Conservation (phyloP, 495 filamentous ascomycete species). For the Xylaria cubensis region DNA sequence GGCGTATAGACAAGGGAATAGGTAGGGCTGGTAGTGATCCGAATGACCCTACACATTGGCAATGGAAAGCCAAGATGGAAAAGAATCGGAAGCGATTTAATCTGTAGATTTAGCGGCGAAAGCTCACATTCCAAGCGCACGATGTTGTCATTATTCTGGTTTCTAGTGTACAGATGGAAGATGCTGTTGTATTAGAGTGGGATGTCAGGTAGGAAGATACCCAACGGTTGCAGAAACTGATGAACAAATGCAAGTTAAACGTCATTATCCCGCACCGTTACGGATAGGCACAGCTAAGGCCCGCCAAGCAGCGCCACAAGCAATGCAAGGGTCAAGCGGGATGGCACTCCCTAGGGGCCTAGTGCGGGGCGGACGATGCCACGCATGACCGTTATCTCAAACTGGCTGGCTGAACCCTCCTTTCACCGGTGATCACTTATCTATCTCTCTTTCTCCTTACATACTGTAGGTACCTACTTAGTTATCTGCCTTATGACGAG, state of each 20-base stretch:
- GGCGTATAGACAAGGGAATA: conserved; percentile 89
- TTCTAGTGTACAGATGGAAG: background rate
- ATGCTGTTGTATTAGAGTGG: background rate
- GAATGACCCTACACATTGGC: conserved; percentile 73
- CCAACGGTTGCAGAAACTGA: background rate
- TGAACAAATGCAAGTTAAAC: background rate
- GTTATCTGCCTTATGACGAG: conserved; percentile 8
- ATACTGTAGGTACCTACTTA: too few relatives aligned
- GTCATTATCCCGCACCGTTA: background rate
- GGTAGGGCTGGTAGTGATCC: conserved; percentile 79
- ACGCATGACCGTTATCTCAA: conserved; percentile 15
- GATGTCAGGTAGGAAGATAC: background rate
- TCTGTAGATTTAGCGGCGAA: conserved; percentile 58
- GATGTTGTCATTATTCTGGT: background rate
- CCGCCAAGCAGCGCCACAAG: background rate
- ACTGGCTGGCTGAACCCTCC: conserved; percentile 12
- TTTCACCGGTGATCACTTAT: conserved; percentile 12
- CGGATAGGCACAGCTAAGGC: background rate
- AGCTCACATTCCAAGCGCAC: too few relatives aligned
- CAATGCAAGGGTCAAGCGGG: conserved; percentile 1
- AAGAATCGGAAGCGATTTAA: conserved; percentile 93
- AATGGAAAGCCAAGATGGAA: conserved; percentile 94
- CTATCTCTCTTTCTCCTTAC: conserved; percentile 2
- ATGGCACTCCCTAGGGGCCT: background rate
- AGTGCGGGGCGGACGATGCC: background rate